Conservation (phyloP, 352 stramenopile species). For the Globisporangium middletonii region DNA sequence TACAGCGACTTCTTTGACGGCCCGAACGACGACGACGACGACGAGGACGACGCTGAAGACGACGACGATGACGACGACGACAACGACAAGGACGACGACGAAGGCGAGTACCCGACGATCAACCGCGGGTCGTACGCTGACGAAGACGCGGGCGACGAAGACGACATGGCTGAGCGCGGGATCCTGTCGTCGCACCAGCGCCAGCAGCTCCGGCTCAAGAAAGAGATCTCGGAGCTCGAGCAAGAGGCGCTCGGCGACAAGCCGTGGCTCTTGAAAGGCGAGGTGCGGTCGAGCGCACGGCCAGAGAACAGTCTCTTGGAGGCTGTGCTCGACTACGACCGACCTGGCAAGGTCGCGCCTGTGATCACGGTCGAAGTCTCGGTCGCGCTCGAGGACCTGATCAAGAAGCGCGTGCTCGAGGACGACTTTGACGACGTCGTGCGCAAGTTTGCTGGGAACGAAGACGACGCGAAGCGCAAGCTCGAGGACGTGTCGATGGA, state of each 20-base stretch:
- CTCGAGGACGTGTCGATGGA: slow-evolving; percentile 92
- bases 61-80: slow-evolving; percentile 42
- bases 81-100: slow-evolving; percentile 32
- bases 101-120: slow-evolving; percentile 53
- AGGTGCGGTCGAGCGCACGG: slow-evolving; percentile 80
- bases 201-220: slow-evolving; percentile 53
- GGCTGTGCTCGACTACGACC: slow-evolving; percentile 91
- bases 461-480: slow-evolving; percentile 77
- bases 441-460: slow-evolving; percentile 80
- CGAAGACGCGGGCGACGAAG: slow-evolving; percentile 57
- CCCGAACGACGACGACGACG: slow-evolving; percentile 30
- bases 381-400: slow-evolving; percentile 89
- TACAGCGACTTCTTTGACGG: slow-evolving; percentile 65
- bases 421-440: slow-evolving; percentile 95
- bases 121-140: slow-evolving; percentile 42
- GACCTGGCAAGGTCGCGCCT: slow-evolving; percentile 86
- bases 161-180: slow-evolving; percentile 69
- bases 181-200: slow-evolving; percentile 80
- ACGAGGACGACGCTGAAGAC: slow-evolving; percentile 34
- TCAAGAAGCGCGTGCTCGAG: slow-evolving; percentile 93
- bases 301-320: slow-evolving; percentile 93
- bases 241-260: slow-evolving; percentile 90
- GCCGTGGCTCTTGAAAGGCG: slow-evolving; percentile 91
- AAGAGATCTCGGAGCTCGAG: slow-evolving; percentile 87
- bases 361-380: slow-evolving; percentile 92